Conservation (phyloP, 2,329 filamentous ascomycete genomes). For the Talaromyces sp. region DNA sequence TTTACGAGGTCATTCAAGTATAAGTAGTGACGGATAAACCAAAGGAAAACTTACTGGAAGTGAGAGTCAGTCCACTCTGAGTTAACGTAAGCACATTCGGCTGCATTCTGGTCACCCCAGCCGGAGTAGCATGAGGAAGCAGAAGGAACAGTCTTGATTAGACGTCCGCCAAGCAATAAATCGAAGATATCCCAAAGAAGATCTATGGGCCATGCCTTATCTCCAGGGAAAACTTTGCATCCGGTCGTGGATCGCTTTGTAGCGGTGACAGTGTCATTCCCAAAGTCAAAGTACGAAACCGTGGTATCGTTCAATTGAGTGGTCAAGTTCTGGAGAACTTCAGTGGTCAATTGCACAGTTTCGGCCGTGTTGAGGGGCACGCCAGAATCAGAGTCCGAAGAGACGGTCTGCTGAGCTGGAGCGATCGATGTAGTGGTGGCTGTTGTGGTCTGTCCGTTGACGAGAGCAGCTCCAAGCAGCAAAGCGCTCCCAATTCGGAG, state of each 20-base stretch:
- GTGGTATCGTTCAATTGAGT: slow-evolving; percentile 14
- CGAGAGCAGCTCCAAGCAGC: slow-evolving; percentile 19
- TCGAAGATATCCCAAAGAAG: slow-evolving; percentile 49
- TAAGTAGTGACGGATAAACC: not conserved
- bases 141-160: slow-evolving; percentile 51
- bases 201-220: slow-evolving; percentile 49
- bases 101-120: slow-evolving; percentile 17
- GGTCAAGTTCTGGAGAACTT: slow-evolving; percentile 20
- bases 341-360: slow-evolving; percentile 26
- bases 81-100: slow-evolving; percentile 1
- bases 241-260: slow-evolving; percentile 1
- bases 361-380: slow-evolving; percentile 26
- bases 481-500: slow-evolving; percentile 3
- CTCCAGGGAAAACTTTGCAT: slow-evolving; percentile 44
- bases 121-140: slow-evolving; percentile 49
- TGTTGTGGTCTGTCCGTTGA: slow-evolving; percentile 14
- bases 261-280: slow-evolving; percentile 13
- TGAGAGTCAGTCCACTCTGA: slow-evolving; percentile 4
- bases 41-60: not conserved
- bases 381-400: slow-evolving; percentile 20
- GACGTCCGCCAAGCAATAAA: slow-evolving; percentile 43
- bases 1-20: not conserved
- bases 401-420: slow-evolving; percentile 17
- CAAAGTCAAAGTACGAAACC: slow-evolving; percentile 25
- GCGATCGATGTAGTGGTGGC: slow-evolving; percentile 16